Evolutionary conservation across 305 asterid genomes (phyloP).

Genomic region (Rubia occidens): DNA sequence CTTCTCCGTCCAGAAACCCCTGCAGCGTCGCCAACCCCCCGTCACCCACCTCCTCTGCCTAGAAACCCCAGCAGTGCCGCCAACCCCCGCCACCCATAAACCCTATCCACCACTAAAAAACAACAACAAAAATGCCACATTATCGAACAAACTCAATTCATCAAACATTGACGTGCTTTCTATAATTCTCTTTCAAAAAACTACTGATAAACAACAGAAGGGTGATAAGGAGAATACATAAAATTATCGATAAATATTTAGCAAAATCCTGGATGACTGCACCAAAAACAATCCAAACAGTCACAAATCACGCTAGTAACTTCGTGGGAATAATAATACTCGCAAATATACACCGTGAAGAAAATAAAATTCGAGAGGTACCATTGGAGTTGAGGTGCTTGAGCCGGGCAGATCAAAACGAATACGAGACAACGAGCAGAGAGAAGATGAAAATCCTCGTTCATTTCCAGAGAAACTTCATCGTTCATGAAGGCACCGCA

Average conservation of each 20-base stretch:
- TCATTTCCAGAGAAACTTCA: slow-evolving; percentile 72
- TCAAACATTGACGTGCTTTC: background rate
- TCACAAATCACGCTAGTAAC: background rate
- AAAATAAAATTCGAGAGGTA: background rate
- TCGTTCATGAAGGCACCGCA: slow-evolving; percentile 29
- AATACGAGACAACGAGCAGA: too few species aligned
- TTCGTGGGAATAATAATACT: background rate
- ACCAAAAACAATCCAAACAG: slow-evolving; percentile 3
- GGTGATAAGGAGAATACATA: slow-evolving; percentile 22
- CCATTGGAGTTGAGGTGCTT: slow-evolving; percentile 43
- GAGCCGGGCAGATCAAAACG: too few species aligned
- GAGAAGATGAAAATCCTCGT: too few species aligned
- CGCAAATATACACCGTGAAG: background rate
- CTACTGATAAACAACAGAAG: background rate
- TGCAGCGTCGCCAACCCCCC: too few species aligned
- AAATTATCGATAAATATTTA: slow-evolving; percentile 70
- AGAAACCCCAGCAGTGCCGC: too few species aligned
- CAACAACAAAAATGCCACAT: background rate
- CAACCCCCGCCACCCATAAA: too few species aligned
- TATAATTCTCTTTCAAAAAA: background rate
- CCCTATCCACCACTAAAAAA: background rate
- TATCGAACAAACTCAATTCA: background rate
- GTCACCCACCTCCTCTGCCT: too few species aligned
- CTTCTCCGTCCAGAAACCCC: too few species aligned
- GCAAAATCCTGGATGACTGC: slow-evolving; percentile 46